Conservation (phyloP, 129 eudicot genomes). For the Pseudognaphalium luteoalbum region DNA sequence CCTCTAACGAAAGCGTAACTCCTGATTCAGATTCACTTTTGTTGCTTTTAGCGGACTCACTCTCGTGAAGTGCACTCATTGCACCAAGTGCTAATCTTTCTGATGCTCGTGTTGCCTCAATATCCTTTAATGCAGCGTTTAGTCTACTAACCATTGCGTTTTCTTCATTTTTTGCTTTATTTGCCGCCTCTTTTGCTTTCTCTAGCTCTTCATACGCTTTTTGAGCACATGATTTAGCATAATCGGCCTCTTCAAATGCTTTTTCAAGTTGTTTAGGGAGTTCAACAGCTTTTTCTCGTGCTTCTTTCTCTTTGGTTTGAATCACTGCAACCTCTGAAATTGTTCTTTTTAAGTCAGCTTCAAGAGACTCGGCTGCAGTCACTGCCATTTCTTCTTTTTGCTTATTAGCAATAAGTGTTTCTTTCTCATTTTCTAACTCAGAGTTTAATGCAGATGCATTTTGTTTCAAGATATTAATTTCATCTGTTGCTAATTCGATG, state of each 20-base stretch:
- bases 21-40: conserved; percentile 39
- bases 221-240: conserved; percentile 48
- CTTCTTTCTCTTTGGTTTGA: conserved; percentile 62
- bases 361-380: conserved; percentile 61
- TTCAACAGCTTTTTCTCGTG: conserved; percentile 58
- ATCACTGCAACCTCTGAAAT: conserved; percentile 45
- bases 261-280: conserved; percentile 63
- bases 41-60: conserved; percentile 48
- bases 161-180: conserved; percentile 53
- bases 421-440: conserved; percentile 65
- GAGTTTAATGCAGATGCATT: conserved; percentile 50
- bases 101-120: conserved; percentile 74
- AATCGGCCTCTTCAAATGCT: conserved; percentile 60
- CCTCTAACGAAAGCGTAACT: conserved; percentile 69
- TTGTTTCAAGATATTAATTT: conserved; percentile 48
- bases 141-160: conserved; percentile 49
- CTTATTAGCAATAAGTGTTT: conserved; percentile 40
- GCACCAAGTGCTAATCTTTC: conserved; percentile 77
- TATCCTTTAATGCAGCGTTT: conserved; percentile 67
- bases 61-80: conserved; percentile 66
- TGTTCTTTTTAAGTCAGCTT: conserved; percentile 49
- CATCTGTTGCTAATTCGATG: conserved; percentile 50
- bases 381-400: conserved; percentile 76
- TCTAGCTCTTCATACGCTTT: conserved; percentile 49
- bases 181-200: conserved; percentile 63